Base-by-base conservation (phyloP, 371 early-diverging fungal species). In the Zychaea mexicana region DNA sequence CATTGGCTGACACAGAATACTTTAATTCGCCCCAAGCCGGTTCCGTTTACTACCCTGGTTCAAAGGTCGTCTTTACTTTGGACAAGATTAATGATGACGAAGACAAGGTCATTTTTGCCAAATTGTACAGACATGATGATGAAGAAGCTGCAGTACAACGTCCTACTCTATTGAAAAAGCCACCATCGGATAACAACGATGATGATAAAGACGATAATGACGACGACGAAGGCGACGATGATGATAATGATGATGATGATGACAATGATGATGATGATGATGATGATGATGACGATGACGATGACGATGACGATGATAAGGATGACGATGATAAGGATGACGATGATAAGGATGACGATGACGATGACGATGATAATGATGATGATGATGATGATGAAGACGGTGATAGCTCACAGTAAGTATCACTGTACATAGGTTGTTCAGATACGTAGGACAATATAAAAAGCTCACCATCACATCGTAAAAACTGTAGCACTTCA, bases 61-160 rank as follows among this genome's bases (percentile, higher is more conserved):
- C 45, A 21, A 26, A 27, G n/a, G 46, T 66, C 13, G 56, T 62
- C 26, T 70, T 70, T 49, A 21, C 59, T 21, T 27, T 66, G 6
- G 64, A 70, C 17, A 66, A 64, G 45, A 46, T 66, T 58, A 42
- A 52, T 1, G 55, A 70, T 26, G 70, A 66, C 10, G 56, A 57
- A 2, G 63, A 66, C 26, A 56, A 57, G 31, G 52, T 49, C 31
- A 33, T 63, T 27, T 47, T 27, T 24, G 70, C 70, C 42, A 62
- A 61, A 17, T 58, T 70, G 15, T 60, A 66, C 31, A 57, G 46
- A 36, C 53, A 62, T 30, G 60, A 54, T 13, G 30, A 22, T 28
- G 24, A 7, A 8, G 30, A 15, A 28, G 6, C 22, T 22, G 30
- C 15, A 6, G 26, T 26, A 55, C 19, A 15, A 7, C n/a, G 22